A percentile compares a stretch with the other conserved stretches of the same genome.
Conservation (phyloP, 2,329 filamentous ascomycete genomes). For the Aspergillus terreus region DNA sequence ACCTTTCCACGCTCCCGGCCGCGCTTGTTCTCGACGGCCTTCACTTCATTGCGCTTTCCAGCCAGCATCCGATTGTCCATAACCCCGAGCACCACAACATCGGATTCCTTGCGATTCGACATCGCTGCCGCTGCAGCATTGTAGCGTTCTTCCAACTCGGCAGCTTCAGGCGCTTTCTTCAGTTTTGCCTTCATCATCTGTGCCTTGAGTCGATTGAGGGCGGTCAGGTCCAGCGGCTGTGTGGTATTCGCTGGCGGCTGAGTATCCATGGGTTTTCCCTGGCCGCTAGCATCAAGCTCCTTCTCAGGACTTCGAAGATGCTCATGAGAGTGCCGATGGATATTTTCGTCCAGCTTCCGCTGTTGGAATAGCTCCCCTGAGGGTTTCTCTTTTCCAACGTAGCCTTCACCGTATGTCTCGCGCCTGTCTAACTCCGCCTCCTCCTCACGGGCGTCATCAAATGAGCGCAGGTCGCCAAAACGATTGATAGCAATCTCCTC, state of each 20-base stretch:
- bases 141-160: conserved; percentile 78
- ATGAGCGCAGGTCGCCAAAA: conserved; percentile 75
- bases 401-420: conserved; percentile 77
- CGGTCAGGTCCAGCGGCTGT: conserved; percentile 66
- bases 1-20: conserved; percentile 81
- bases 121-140: conserved; percentile 67
- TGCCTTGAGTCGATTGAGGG: conserved; percentile 84
- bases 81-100: conserved; percentile 75
- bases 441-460: conserved; percentile 91
- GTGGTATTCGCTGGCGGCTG: conserved; percentile 47
- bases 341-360: conserved; percentile 60
- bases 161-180: conserved; percentile 69
- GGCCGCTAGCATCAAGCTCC: conserved; percentile 39
- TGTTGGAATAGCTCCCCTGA: conserved; percentile 82
- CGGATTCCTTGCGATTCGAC: conserved; percentile 55
- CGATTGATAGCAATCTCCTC: conserved; percentile 81
- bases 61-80: conserved; percentile 90
- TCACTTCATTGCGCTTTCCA: conserved; percentile 70
- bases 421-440: conserved; percentile 83
- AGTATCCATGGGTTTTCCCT: conserved; percentile 59
- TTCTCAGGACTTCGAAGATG: conserved; percentile 30
- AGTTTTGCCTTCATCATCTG: conserved; percentile 96
- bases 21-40: conserved; percentile 71
- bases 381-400: conserved; percentile 79
- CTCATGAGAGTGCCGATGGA: conserved; percentile 36